A percentile compares a stretch with the other conserved stretches of the same genome.
phyloP scores from a whole-genome alignment of 2,329 filamentous ascomycete species.

The Eutypa lata region DNA sequence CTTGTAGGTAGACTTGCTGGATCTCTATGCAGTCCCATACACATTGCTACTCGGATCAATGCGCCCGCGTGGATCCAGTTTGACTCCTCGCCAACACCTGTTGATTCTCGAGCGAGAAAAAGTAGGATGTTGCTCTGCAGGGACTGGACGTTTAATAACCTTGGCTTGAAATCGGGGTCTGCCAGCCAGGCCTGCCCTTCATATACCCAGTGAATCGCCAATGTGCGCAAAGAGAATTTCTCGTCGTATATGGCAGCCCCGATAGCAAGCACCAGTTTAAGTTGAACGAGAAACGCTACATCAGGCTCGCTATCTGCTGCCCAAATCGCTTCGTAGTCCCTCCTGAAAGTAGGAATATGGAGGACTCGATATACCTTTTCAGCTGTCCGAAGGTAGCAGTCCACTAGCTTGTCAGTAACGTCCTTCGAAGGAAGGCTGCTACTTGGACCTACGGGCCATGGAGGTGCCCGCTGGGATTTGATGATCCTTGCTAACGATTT shows the following conservation, averaged over 20 bases:
- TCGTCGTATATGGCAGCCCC: slow-evolving; percentile 51
- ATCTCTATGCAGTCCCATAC: slow-evolving; percentile 51
- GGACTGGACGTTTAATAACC: slow-evolving; percentile 43
- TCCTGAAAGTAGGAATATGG: slow-evolving; percentile 47
- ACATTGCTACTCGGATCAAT: slow-evolving; percentile 43
- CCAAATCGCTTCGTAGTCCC: slow-evolving; percentile 52
- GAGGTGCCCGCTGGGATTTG: slow-evolving; percentile 45
- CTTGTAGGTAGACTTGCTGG: slow-evolving; percentile 35
- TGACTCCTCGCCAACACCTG: slow-evolving; percentile 40
- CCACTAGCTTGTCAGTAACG: slow-evolving; percentile 44
- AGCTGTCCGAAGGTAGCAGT: slow-evolving; percentile 45
- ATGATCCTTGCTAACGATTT: slow-evolving; percentile 52
- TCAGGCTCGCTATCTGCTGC: slow-evolving; percentile 23
- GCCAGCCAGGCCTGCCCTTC: slow-evolving; percentile 55
- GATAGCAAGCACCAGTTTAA: slow-evolving; percentile 58
- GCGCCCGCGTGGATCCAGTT: slow-evolving; percentile 45
- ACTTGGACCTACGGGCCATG: slow-evolving; percentile 43
- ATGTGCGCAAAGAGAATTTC: slow-evolving; percentile 43
- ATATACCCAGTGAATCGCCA: slow-evolving; percentile 54
- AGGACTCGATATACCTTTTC: slow-evolving; percentile 49
- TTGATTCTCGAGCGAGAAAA: slow-evolving; percentile 38
- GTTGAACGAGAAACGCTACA: slow-evolving; percentile 48
- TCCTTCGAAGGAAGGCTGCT: slow-evolving; percentile 43
- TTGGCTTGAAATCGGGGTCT: slow-evolving; percentile 49
- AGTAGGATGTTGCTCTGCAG: slow-evolving; percentile 47